These are phyloP conservation scores for Tagetes erecta DNA, from an alignment of 129 eudicot genomes.

Conservation along the genomic window DNA sequence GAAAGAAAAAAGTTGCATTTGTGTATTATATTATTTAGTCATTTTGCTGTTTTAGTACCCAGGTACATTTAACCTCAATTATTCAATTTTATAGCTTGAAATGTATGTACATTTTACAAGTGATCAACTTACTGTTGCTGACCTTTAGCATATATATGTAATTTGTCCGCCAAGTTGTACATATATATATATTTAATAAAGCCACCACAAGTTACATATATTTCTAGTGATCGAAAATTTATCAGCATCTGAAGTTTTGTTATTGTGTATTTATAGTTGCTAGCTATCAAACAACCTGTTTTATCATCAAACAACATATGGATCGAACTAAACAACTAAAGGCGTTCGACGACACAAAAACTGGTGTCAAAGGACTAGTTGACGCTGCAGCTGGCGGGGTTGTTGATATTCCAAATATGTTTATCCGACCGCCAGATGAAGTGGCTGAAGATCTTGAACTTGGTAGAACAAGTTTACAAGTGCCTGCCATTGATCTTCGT, in stretches of 20 bases:
- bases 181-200: neutral
- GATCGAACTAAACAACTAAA: constrained; percentile 29
- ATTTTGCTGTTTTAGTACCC: too few relatives aligned
- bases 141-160: too few relatives aligned
- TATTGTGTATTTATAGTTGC: neutral
- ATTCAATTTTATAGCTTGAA: too few relatives aligned
- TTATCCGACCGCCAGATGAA: constrained; percentile 33
- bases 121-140: too few relatives aligned
- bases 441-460: constrained; percentile 32
- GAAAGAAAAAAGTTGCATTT: too few relatives aligned
- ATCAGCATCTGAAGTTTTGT: neutral
- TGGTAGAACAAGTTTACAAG: constrained; percentile 22
- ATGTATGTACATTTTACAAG: too few relatives aligned
- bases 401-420: constrained; percentile 30
- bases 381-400: constrained; percentile 32
- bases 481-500: constrained; percentile 34
- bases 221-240: neutral
- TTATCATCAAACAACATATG: neutral
- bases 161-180: too few relatives aligned
- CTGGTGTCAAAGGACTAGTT: constrained; percentile 35
- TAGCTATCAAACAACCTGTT: neutral
- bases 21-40: too few relatives aligned
- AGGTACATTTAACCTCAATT: too few relatives aligned
- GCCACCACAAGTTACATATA: neutral
- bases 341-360: constrained; percentile 32